Base-by-base conservation (phyloP, 2,329 filamentous ascomycete species). In the Ophiobolus disseminans region DNA sequence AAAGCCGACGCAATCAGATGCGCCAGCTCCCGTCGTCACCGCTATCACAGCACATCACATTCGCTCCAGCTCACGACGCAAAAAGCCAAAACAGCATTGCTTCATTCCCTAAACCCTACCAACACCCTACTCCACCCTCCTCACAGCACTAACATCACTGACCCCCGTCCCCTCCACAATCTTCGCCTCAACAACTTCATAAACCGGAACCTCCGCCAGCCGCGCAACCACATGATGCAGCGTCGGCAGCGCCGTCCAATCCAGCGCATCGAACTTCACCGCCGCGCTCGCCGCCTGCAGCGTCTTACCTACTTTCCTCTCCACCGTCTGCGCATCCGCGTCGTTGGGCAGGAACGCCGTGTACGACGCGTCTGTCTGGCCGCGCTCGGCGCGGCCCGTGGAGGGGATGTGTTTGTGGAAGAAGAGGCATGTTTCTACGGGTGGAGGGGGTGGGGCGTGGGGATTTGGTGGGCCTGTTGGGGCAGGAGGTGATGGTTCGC, bases 231-330 rank as follows among this genome's bases (percentile, higher is more conserved):
- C 69, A 60, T 86, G 81, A 59, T 87, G 83, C 42, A 87, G 68
- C 2, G 84, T 87, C 0, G 85, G 85, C 48, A 87, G 62, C 4
- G 68, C 72, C 37, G 82, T 72, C 82, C 78, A 82, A 57, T 82
- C 78, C 13, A 79, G 56, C 0, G 69, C 71, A 30, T 82, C 74
- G 44, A 85, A 78, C 40, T 72, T 67, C 40, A 86, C 66, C 2
- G 60, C 73, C 1, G 79, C 78, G 10, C 74, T 74, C 1, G 60
- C 65, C 0, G 79, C 69, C 40, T 70, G 69, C 26, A 67, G 66
- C 19, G 75, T 53, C 63, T 69, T 54, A 53, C 56, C 63, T 1
- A 73, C 57, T 54, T 72, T 70, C 16, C 67, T 72, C 25, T 73
- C 63, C 13, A 61, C 53, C 0, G 56, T 53, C 45, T 69, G 70